Evolutionary conservation across 257 asterid genomes (phyloP), one percentile per base, ranked within the genome.

Genomic region (Solanum dulcamara): DNA sequence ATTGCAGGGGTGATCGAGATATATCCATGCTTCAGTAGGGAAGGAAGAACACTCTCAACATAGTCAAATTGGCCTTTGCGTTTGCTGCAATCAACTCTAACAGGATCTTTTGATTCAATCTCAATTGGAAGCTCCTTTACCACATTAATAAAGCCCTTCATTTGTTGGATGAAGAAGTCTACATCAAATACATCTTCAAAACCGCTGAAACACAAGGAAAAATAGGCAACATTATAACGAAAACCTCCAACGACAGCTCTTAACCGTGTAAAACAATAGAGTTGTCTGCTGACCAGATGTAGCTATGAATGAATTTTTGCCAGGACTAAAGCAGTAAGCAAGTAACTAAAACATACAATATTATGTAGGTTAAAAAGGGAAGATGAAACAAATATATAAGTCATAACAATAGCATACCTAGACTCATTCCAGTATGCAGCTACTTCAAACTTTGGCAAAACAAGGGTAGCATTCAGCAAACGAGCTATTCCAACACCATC

Each of bases 381-480:
- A 77, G 62, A 46, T 24, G 40, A 77, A 77, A 28, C 40, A 57
- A 8, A 82, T 24, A n/a, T 44, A 15, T 11, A 60, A 83, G 7
- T 38, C 60, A 40, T 33, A 55, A 48, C 67, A 50, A 26, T 50
- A 50, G 83, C 32, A 46, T 86, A 95, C 98, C 98, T 97, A 42
- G 99, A 91, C 83, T 97, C 99, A 53, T 97, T 97, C 99, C 99
- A 97, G 86, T 97, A 97, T 35, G 98, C 97, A 89, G 99, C 99
- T 35, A 91, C 98, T 88, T 97, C 98, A 90, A 95, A 95, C 83
- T 95, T 95, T 89, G 98, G 99, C 80, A 97, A 88, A 87, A 95
- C 98, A 75, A 97, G 96, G 90, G 99, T 95, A 72, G 99, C 99
- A 83, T 97, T 97, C 60, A 97, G 96, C 93, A 93, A 89, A 87